These are phyloP conservation scores for Xylogone sp. DNA, from an alignment of 2,329 filamentous ascomycete genomes.

Conservation along the genomic window DNA sequence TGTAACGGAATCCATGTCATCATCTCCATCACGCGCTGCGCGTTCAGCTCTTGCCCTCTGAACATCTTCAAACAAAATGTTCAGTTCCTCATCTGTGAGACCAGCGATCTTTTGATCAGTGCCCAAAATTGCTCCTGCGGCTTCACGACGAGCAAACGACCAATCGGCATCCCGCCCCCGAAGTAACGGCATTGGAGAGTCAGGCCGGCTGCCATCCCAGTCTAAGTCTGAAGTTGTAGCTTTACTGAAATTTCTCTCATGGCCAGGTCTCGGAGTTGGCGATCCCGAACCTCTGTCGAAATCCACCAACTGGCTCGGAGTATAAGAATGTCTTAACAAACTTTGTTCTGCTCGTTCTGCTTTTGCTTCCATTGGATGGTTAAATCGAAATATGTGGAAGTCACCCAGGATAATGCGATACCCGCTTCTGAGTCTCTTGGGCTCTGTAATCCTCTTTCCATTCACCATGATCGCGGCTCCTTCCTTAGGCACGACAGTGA, in stretches of 20 bases:
- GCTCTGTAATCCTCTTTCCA: conserved; percentile 81
- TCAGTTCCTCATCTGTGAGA: conserved; percentile 89
- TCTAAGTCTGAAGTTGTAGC: conserved; percentile 71
- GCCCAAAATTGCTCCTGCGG: conserved; percentile 85
- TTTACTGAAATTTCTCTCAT: conserved; percentile 79
- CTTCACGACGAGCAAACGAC: conserved; percentile 89
- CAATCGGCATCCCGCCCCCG: conserved; percentile 83
- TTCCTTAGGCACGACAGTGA: conserved; percentile 85
- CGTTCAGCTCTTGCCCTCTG: conserved; percentile 78
- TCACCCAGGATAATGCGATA: conserved; percentile 95
- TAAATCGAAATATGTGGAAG: conserved; percentile 98
- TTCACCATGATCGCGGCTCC: conserved; percentile 99
- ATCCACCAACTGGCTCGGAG: conserved; percentile 55
- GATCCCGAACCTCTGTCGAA: conserved; percentile 57
- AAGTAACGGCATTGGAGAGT: conserved; percentile 71
- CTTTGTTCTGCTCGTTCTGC: conserved; percentile 89
- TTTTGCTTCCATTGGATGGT: conserved; percentile 92
- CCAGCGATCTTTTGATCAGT: conserved; percentile 88
- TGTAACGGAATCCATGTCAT: conserved; percentile 83
- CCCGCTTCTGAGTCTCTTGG: conserved; percentile 82
- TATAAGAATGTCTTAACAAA: conserved; percentile 77
- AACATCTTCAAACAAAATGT: conserved; percentile 89
- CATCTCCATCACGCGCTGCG: conserved; percentile 74
- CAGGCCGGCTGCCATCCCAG: conserved; percentile 66
- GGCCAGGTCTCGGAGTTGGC: conserved; percentile 57